Evolutionary conservation across 371 early-diverging fungal genomes (phyloP).

Genomic region (Amoeboaphelidium protococcarum): DNA sequence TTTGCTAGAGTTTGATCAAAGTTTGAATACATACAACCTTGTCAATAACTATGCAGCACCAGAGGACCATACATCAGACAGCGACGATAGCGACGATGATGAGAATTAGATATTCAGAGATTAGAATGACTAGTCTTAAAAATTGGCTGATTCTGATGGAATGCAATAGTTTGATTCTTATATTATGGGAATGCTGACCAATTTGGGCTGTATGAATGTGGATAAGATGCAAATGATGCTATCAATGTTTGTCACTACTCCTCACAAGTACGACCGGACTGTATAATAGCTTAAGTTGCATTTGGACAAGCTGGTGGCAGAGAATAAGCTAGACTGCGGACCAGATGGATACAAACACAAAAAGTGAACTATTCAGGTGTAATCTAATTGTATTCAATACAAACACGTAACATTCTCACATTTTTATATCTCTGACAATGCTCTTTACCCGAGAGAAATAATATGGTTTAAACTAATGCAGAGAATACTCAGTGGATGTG

Average conservation of each 20-base stretch:
- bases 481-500: neutral
- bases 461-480: neutral
- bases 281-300: constrained; percentile 8
- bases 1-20: too few relatives aligned
- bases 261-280: neutral
- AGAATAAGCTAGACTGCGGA: constrained; percentile 11
- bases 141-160: constrained; percentile 8
- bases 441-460: neutral
- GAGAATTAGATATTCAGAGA: too few relatives aligned
- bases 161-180: constrained; percentile 14
- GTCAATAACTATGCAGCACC: too few relatives aligned
- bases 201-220: constrained; percentile 15
- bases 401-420: too few relatives aligned
- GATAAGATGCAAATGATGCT: constrained; percentile 18
- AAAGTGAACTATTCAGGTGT: too few relatives aligned
- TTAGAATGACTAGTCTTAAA: too few relatives aligned
- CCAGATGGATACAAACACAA: constrained; percentile 12
- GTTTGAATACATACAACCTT: too few relatives aligned
- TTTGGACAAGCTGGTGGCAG: constrained; percentile 11
- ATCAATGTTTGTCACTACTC: constrained; percentile 14
- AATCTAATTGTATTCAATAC: too few relatives aligned
- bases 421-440: too few relatives aligned
- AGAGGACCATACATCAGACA: too few relatives aligned
- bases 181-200: constrained; percentile 20
- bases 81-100: neutral